Conservation (phyloP, 1,284 basidiomycete genomes). For the Phenoliferia sp. region DNA sequence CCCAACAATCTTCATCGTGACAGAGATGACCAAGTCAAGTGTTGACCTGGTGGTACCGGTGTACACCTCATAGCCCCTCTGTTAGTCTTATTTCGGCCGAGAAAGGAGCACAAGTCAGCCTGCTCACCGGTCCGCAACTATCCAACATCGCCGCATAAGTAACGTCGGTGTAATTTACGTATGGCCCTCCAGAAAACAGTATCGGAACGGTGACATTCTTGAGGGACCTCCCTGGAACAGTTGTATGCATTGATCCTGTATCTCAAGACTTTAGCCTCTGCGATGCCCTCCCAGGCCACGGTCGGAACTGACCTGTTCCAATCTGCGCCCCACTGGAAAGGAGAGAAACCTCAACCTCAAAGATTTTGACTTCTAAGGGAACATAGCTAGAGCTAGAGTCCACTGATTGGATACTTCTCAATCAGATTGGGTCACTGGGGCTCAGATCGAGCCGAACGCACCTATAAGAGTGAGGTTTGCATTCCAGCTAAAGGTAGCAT, state of each 20-base stretch:
- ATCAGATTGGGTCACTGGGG: background rate
- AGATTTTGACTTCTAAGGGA: no score
- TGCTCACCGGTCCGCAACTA: background rate
- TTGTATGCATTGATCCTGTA: background rate
- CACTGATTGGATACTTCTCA: background rate
- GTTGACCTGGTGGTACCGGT: background rate
- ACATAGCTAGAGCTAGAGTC: background rate
- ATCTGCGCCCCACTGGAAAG: no score
- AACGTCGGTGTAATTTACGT: background rate
- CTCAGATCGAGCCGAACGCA: background rate
- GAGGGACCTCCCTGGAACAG: background rate
- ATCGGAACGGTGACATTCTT: background rate
- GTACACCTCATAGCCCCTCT: background rate
- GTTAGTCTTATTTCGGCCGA: no score
- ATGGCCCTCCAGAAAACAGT: background rate
- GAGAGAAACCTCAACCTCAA: no score
- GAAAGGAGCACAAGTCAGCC: background rate
- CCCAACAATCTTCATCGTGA: background rate
- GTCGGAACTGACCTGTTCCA: no score
- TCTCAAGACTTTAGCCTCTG: no score
- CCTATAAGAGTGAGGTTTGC: background rate
- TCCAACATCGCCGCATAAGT: background rate
- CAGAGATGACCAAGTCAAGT: background rate
- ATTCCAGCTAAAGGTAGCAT: background rate
- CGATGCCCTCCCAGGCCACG: no score